phyloP scores from a whole-genome alignment of 441 rosid genomes.

The Raphanus hybrid region DNA sequence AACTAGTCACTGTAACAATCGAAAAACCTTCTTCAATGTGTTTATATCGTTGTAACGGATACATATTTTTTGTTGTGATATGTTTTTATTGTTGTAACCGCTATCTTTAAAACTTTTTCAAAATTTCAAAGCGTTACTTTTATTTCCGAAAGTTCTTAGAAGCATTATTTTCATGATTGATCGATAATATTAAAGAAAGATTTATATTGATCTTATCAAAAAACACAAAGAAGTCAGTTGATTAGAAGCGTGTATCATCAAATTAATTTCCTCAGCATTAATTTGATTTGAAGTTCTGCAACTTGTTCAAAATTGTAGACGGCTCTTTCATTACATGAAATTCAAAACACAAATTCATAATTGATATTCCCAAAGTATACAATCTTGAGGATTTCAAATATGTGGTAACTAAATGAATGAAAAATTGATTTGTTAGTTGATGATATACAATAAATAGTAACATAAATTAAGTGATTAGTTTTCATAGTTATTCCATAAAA shows the following conservation, averaged over 20 bases:
- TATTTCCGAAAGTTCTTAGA: background rate
- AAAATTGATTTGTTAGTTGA: background rate
- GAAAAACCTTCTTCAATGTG: background rate
- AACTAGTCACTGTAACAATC: conserved; percentile 15
- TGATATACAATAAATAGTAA: conserved; percentile 20
- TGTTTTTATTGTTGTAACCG: conserved; percentile 6
- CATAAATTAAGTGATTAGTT: conserved; percentile 8
- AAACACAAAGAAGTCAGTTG: background rate
- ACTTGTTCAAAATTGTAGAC: conserved; percentile 9
- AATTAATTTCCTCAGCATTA: conserved; percentile 14
- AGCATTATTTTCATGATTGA: background rate
- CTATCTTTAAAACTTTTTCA: background rate
- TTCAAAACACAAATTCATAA: background rate
- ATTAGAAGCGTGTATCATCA: background rate
- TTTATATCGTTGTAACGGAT: background rate
- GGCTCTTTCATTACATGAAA: background rate
- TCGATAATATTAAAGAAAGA: background rate
- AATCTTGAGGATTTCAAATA: background rate
- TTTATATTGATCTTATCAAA: conserved; percentile 2
- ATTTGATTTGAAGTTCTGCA: conserved; percentile 1
- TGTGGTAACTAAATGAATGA: conserved; percentile 19
- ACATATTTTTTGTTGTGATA: background rate
- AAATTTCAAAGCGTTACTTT: background rate
- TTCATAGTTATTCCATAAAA: background rate
- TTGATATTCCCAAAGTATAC: background rate